phyloP scores from a whole-genome alignment of 2,329 filamentous ascomycete genomes.

The Teratosphaeria viscida region DNA sequence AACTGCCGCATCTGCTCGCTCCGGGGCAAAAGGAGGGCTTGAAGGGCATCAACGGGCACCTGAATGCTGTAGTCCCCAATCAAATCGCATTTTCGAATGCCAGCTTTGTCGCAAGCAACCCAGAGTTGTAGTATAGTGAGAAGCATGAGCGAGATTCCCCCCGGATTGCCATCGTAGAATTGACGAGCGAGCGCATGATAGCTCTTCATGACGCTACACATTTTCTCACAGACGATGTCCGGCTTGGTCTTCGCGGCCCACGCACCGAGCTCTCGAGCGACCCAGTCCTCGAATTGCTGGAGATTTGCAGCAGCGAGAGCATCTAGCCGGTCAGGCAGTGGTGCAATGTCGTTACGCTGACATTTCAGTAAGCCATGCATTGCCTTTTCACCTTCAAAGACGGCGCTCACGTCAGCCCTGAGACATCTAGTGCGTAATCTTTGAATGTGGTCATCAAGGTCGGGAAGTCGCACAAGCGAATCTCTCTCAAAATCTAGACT shows the following conservation, averaged over 20 bases:
- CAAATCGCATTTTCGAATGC: constrained; percentile 34
- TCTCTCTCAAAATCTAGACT: constrained; percentile 10
- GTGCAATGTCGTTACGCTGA: neutral
- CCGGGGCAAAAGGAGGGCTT: constrained; percentile 44
- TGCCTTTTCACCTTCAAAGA: neutral
- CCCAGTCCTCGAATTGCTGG: constrained; percentile 11
- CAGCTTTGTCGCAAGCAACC: constrained; percentile 45
- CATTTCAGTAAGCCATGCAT: no score
- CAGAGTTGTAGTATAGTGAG: constrained; percentile 49
- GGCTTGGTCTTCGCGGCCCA: constrained; percentile 6
- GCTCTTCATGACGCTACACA: constrained; percentile 4
- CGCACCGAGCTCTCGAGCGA: constrained; percentile 4
- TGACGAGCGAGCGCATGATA: constrained; percentile 15
- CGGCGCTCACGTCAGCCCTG: neutral
- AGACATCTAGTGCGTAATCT: neutral
- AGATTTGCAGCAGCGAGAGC: constrained; percentile 8
- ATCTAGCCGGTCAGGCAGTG: constrained; percentile 8
- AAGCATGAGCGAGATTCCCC: constrained; percentile 43
- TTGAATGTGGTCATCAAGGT: constrained; percentile 11
- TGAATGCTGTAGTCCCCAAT: constrained; percentile 42
- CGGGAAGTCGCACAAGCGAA: constrained; percentile 5
- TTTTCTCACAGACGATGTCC: constrained; percentile 2
- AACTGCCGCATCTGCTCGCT: constrained; percentile 42
- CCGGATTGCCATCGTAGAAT: constrained; percentile 35
- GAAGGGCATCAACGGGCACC: constrained; percentile 41